Conservation (phyloP, 2,329 filamentous ascomycete species). For the Thelonectria blattea region DNA sequence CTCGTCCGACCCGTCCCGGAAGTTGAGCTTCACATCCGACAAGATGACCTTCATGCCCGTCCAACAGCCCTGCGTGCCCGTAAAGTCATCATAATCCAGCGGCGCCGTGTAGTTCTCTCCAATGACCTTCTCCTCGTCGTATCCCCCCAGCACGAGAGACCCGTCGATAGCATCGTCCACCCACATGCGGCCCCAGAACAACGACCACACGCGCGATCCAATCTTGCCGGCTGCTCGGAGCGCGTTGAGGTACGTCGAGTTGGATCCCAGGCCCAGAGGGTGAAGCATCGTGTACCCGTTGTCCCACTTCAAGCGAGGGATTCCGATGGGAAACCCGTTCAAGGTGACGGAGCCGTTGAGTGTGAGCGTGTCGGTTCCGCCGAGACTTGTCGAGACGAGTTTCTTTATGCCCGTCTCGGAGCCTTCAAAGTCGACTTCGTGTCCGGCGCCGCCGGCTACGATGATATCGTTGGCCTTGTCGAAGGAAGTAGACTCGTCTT, state of each 20-base stretch:
- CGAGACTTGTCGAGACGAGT: constrained; percentile 31
- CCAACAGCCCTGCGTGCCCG: constrained; percentile 25
- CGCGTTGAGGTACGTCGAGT: constrained; percentile 41
- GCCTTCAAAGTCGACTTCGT: constrained; percentile 25
- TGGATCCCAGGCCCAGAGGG: constrained; percentile 38
- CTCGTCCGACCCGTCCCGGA: constrained; percentile 33
- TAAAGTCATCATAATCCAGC: constrained; percentile 25
- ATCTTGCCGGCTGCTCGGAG: constrained; percentile 32
- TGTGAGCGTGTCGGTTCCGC: constrained; percentile 30
- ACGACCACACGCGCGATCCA: constrained; percentile 42
- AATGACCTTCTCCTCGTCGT: constrained; percentile 41
- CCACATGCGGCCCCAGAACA: constrained; percentile 46
- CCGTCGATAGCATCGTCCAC: constrained; percentile 38
- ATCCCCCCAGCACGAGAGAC: constrained; percentile 42
- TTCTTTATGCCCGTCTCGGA: constrained; percentile 30
- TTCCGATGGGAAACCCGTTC: constrained; percentile 32
- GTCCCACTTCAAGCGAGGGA: constrained; percentile 39
- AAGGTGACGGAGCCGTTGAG: constrained; percentile 12
- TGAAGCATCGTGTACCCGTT: constrained; percentile 37
- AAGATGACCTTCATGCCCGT: constrained; percentile 34
- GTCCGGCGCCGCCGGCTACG: constrained; percentile 28
- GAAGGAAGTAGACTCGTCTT: constrained; percentile 25
- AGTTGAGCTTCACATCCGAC: constrained; percentile 38
- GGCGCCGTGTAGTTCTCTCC: constrained; percentile 39
- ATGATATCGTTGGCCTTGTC: constrained; percentile 19